Conservation (phyloP, 2,329 filamentous ascomycete species). For the Aspergillus floridensis region DNA sequence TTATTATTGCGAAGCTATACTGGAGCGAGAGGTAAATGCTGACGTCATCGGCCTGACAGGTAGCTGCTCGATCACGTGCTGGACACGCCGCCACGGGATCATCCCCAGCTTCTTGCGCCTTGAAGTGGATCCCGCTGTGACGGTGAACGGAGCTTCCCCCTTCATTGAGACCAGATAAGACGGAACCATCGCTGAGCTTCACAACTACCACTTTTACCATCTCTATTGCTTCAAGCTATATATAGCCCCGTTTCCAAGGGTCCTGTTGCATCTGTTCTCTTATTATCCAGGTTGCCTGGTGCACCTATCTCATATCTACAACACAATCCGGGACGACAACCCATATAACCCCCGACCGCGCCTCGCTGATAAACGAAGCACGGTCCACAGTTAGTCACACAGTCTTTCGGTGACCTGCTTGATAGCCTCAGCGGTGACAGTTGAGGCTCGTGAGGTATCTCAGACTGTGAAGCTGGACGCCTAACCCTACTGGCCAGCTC, state of each 20-base stretch:
- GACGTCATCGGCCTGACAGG: slow-evolving; percentile 10
- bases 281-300: background rate
- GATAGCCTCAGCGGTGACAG: background rate
- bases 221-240: background rate
- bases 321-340: background rate
- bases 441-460: background rate
- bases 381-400: slow-evolving; percentile 2
- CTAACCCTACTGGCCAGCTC: background rate
- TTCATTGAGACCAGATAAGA: slow-evolving; percentile 9
- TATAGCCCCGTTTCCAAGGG: background rate
- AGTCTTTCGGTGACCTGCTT: background rate
- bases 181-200: background rate
- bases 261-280: background rate
- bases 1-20: background rate
- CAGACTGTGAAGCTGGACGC: background rate
- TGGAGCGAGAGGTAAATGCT: background rate
- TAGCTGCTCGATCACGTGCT: slow-evolving; percentile 13
- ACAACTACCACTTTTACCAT: background rate
- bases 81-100: slow-evolving; percentile 11
- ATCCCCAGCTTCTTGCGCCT: slow-evolving; percentile 6
- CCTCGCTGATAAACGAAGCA: background rate
- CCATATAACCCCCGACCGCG: background rate
- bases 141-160: slow-evolving; percentile 7
- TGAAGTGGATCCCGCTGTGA: slow-evolving; percentile 11
- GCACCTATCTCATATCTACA: background rate